These are phyloP conservation scores for Chlorella sorokiniana DNA, from an alignment of 139 green algal species.

Conservation along the genomic window DNA sequence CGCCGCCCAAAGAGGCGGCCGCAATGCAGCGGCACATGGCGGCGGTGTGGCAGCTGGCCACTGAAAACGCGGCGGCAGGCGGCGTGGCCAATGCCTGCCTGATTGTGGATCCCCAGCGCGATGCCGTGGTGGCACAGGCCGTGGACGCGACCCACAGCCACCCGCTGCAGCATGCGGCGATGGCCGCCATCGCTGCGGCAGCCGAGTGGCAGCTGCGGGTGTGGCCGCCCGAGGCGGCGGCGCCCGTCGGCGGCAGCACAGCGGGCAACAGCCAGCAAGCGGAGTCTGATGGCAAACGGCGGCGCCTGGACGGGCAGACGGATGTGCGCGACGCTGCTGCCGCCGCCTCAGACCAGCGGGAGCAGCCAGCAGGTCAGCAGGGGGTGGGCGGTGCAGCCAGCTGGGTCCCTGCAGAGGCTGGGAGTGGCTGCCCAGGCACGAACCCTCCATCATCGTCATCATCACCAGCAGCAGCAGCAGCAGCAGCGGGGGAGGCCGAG, in stretches of 20 bases:
- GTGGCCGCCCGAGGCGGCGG: conserved; percentile 47
- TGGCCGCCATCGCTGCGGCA: conserved; percentile 70
- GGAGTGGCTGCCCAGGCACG: not conserved
- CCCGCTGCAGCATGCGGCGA: conserved; percentile 80
- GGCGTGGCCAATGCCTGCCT: conserved; percentile 62
- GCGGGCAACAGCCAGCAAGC: not conserved
- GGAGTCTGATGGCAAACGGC: conserved; percentile 18
- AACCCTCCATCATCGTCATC: not conserved
- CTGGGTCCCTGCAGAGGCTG: not conserved
- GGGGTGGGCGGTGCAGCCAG: not conserved
- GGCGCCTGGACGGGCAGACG: not conserved
- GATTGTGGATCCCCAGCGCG: conserved; percentile 64
- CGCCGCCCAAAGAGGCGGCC: conserved; percentile 3
- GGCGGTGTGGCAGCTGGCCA: conserved; percentile 35
- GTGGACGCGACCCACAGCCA: conserved; percentile 37
- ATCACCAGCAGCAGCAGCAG: not conserved
- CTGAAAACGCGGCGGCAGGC: not conserved
- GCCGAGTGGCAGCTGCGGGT: conserved; percentile 62
- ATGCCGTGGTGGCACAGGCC: conserved; percentile 24
- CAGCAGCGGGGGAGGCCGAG: not conserved
- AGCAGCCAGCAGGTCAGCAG: not conserved
- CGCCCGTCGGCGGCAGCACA: not conserved
- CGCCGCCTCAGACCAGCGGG: not conserved
- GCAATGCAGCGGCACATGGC: conserved; percentile 61
- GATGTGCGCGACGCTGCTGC: conserved; percentile 8